Evolutionary conservation across 441 rosid genomes (phyloP).

Genomic region (Populus hybrid): DNA sequence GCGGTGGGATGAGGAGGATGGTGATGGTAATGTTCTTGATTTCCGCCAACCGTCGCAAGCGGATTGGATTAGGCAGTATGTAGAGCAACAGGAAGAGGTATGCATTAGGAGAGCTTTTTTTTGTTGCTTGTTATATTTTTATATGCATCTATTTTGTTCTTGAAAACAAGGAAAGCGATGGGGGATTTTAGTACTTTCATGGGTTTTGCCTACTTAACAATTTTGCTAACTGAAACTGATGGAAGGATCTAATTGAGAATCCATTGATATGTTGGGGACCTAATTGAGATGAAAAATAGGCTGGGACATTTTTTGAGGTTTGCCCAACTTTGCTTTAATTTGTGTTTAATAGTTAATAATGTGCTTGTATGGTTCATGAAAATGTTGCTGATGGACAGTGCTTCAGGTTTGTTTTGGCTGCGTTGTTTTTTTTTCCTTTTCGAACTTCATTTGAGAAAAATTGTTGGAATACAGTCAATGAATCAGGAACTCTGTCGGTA

Average conservation of each 20-base stretch:
- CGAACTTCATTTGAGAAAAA: neutral
- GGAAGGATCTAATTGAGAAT: neutral
- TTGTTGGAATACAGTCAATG: neutral
- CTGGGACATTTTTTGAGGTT: neutral
- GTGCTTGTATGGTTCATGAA: neutral
- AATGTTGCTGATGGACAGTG: neutral
- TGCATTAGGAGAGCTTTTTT: neutral
- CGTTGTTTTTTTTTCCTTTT: neutral
- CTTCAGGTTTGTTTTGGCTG: neutral
- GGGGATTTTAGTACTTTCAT: neutral
- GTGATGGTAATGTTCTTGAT: constrained; percentile 40
- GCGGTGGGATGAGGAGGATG: constrained; percentile 23
- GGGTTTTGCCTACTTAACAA: neutral
- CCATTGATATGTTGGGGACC: neutral
- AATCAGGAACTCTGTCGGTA: neutral
- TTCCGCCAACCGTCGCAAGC: constrained; percentile 67
- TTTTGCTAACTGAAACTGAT: neutral
- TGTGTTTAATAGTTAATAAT: neutral
- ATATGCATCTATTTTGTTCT: neutral
- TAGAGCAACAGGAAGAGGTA: constrained; percentile 88
- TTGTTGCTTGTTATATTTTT: neutral
- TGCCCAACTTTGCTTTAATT: neutral
- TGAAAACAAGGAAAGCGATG: neutral
- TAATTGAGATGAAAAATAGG: neutral
- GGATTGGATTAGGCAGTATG: constrained; percentile 86